Conservation (phyloP, 2,329 filamentous ascomycete species). For the Epichloe amarillans region DNA sequence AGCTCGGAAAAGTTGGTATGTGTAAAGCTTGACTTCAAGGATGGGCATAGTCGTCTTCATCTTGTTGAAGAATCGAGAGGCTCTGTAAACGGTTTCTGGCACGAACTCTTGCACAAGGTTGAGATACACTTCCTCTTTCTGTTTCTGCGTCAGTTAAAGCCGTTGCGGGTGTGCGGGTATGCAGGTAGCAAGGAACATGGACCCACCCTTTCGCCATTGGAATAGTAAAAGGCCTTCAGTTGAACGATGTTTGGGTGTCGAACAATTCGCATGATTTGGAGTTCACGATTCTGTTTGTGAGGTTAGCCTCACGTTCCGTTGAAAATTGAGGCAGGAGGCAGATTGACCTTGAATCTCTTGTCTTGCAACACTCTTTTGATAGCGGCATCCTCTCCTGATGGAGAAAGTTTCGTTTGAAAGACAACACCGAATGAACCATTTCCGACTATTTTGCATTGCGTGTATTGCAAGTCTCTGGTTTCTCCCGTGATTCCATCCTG, state of each 20-base stretch:
- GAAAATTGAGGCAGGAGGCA: neutral
- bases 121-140: conserved; percentile 98
- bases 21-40: conserved; percentile 97
- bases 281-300: conserved; percentile 70
- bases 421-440: conserved; percentile 98
- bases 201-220: conserved; percentile 88
- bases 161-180: neutral
- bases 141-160: conserved; percentile 1
- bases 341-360: conserved; percentile 91
- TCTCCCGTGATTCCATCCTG: conserved; percentile 97
- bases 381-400: conserved; percentile 94
- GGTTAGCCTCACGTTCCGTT: neutral
- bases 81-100: conserved; percentile 94
- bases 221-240: conserved; percentile 98
- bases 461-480: conserved; percentile 93
- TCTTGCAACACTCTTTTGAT: conserved; percentile 98
- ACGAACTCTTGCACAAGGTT: conserved; percentile 98
- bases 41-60: conserved; percentile 99
- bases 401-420: conserved; percentile 96
- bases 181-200: neutral
- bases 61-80: conserved; percentile 98
- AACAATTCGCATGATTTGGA: conserved; percentile 99
- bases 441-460: conserved; percentile 98
- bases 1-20: conserved; percentile 97
- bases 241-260: conserved; percentile 98